phyloP scores from a whole-genome alignment of 495 filamentous ascomycete genomes.

The Staphylotrichum longicolle region DNA sequence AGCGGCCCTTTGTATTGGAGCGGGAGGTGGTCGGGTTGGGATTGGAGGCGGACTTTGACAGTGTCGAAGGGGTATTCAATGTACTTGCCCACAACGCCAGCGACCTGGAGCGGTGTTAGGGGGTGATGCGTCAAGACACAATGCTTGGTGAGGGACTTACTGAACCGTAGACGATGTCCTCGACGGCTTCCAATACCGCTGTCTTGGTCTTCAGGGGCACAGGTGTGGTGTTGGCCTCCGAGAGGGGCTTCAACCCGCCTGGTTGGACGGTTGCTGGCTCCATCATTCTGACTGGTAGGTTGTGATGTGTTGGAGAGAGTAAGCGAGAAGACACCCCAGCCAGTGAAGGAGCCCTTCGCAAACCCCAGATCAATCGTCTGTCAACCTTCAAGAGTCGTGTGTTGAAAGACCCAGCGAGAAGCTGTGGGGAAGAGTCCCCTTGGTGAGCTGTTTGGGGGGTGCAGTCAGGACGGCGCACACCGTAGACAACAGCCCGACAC shows the following conservation, averaged over 20 bases:
- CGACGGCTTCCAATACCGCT: slow-evolving; percentile 64
- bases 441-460: background rate
- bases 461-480: background rate
- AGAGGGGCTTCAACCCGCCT: slow-evolving; percentile 18
- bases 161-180: slow-evolving; percentile 82
- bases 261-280: slow-evolving; percentile 16
- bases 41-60: slow-evolving; percentile 80
- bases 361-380: background rate
- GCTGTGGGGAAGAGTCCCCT: background rate
- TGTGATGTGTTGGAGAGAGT: slow-evolving; percentile 14
- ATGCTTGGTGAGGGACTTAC: slow-evolving; percentile 47
- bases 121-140: slow-evolving; percentile 1
- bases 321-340: background rate
- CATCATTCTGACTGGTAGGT: slow-evolving; percentile 5
- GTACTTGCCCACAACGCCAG: slow-evolving; percentile 88
- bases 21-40: slow-evolving; percentile 78
- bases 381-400: background rate
- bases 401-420: background rate
- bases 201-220: slow-evolving; percentile 29
- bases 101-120: slow-evolving; percentile 53
- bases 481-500: background rate
- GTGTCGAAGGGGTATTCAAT: slow-evolving; percentile 99
- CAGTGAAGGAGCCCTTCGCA: background rate
- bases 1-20: slow-evolving; percentile 81
- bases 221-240: slow-evolving; percentile 17